Evolutionary conservation across 192 early-diverging fungal genomes (phyloP).

Genomic region (Coemansia asiatica): DNA sequence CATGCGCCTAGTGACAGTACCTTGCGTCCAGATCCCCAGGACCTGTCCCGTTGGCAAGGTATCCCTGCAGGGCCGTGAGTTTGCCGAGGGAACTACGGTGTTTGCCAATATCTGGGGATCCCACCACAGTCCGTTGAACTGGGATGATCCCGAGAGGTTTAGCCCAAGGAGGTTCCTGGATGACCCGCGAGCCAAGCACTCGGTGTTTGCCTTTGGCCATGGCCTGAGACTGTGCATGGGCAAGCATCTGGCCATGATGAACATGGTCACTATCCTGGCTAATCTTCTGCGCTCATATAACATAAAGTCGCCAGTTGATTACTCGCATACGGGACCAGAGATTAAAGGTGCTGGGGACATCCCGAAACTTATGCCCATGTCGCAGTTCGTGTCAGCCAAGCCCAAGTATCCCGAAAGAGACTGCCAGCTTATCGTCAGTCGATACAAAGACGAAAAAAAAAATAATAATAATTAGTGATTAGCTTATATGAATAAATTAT

Average conservation of each 20-base stretch:
- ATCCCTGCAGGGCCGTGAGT: neutral
- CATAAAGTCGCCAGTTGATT: constrained; percentile 10
- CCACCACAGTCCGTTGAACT: constrained; percentile 12
- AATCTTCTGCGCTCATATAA: constrained; percentile 31
- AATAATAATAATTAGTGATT: neutral
- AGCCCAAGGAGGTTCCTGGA: constrained; percentile 6
- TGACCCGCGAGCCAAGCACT: constrained; percentile 14
- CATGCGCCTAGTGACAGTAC: constrained; percentile 26
- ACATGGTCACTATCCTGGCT: constrained; percentile 32
- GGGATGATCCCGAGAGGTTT: constrained; percentile 26
- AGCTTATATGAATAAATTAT: neutral
- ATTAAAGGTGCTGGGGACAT: constrained; percentile 12
- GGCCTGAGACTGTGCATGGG: constrained; percentile 38
- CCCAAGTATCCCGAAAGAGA: constrained; percentile 24
- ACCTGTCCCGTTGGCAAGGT: neutral
- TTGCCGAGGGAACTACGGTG: constrained; percentile 22
- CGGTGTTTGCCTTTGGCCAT: constrained; percentile 38
- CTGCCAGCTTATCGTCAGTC: constrained; percentile 18
- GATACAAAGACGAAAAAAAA: neutral
- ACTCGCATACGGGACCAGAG: constrained; percentile 7
- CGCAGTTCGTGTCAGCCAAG: constrained; percentile 18
- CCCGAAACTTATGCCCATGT: constrained; percentile 27
- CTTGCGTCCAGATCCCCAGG: constrained; percentile 29
- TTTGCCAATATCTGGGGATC: constrained; percentile 28
- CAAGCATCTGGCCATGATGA: constrained; percentile 31